Evolutionary conservation across 345 rosid species (phyloP), one percentile per base, ranked within the genome.

Genomic region (Kernera saxatilis): DNA sequence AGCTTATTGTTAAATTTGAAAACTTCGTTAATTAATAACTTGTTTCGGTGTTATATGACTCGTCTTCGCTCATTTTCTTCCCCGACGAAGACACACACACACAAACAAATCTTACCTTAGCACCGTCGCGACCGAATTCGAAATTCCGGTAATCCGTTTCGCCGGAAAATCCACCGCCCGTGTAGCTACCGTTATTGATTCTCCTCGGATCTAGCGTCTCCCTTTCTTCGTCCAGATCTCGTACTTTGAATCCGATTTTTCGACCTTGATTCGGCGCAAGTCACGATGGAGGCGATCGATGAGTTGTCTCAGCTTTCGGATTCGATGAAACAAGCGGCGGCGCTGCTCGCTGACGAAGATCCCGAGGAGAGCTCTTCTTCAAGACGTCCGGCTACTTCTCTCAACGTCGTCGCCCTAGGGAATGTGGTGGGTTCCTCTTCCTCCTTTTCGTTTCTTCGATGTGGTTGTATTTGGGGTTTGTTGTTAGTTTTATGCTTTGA

Each of bases 261-360:
- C 56, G 27, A 63, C 23, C 29, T 43, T 11, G 49, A 53, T 53
- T 64, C 50, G 77, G 67, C 22, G 58, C 9, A 50, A 67, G 49
- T 68, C 25, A 36, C 64, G 63, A 88, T 91, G 97, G 98, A 93
- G 70, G 96, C 94, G 84, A 93, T 91, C 85, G 96, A 91, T 52
- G 98, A 93, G 67, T 78, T 91, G 61, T 46, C 70, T 12, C 91
- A 87, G 84, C 88, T 93, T 3, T 76, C 96, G 46, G 96, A 91
- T 43, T 84, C 92, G 69, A 93, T 93, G 92, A 79, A 84, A 76
- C 94, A 87, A 77, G 97, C 96, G 12, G 54, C 84, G 17, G 71
- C 91, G 26, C 51, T 93, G 41, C 96, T 93, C 53, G 93, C 98
- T 12, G 97, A 93, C 46, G 98, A 93, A 71, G 97, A 93, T 73